Conservation (phyloP, 1,284 basidiomycete species). For the Irpex rosettiformis region DNA sequence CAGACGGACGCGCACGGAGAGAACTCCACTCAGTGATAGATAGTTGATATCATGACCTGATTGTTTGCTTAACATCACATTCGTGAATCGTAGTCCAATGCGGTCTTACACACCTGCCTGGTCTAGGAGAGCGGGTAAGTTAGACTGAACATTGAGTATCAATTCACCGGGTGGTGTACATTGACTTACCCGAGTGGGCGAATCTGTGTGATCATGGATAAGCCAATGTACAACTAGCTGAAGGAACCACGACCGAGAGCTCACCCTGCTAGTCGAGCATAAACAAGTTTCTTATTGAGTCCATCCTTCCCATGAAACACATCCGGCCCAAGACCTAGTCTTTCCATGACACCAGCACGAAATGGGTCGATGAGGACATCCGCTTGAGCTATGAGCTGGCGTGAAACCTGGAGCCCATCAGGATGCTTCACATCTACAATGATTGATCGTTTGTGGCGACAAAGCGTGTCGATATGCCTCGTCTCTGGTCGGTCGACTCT, state of each 20-base stretch:
- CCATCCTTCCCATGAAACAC: slow-evolving; percentile 61
- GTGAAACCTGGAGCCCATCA: slow-evolving; percentile 57
- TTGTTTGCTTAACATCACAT: too few species aligned
- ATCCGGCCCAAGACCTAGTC: slow-evolving; percentile 73
- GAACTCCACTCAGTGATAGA: slow-evolving; percentile 75
- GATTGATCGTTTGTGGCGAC: slow-evolving; percentile 73
- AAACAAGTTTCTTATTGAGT: slow-evolving; percentile 57
- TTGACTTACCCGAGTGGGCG: slow-evolving; percentile 51
- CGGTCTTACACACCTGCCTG: slow-evolving; percentile 61
- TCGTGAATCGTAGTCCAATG: too few species aligned
- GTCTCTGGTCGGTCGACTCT: slow-evolving; percentile 62
- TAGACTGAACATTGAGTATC: neutral
- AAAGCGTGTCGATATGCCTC: slow-evolving; percentile 50
- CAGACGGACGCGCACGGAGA: slow-evolving; percentile 49
- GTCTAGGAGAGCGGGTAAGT: slow-evolving; percentile 43
- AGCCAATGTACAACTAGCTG: neutral
- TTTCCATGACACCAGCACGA: slow-evolving; percentile 79
- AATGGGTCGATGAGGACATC: slow-evolving; percentile 85
- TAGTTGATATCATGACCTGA: slow-evolving; percentile 85
- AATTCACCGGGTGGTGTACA: too few species aligned
- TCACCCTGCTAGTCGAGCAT: slow-evolving; percentile 65
- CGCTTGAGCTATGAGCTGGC: slow-evolving; percentile 57
- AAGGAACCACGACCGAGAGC: neutral
- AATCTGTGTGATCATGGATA: slow-evolving; percentile 39
- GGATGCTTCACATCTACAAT: slow-evolving; percentile 56